A percentile compares a stretch with the other conserved stretches of the same genome.
Conservation (phyloP, 768 basidiomycete genomes). For the Antrodiella citrinella region DNA sequence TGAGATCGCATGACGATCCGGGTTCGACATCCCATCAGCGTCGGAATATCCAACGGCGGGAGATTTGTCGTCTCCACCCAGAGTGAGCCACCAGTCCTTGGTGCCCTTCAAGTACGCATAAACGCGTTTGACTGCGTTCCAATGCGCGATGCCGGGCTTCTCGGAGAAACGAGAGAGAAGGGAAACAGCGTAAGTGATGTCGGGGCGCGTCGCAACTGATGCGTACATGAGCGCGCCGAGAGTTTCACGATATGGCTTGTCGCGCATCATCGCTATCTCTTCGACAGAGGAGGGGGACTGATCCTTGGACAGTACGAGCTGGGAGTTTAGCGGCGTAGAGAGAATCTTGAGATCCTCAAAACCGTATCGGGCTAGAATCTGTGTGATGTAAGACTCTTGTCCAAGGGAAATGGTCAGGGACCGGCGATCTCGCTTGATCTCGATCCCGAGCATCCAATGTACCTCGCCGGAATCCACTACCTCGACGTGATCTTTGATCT, state of each 20-base stretch:
- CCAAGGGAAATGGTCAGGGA: constrained; percentile 10
- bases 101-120: constrained; percentile 18
- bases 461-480: constrained; percentile 10
- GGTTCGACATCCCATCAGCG: constrained; percentile 13
- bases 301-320: not conserved
- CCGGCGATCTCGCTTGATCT: constrained; percentile 12
- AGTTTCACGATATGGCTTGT: constrained; percentile 13
- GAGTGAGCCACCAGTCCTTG: constrained; percentile 3
- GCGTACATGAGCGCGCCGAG: constrained; percentile 26
- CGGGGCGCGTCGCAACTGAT: constrained; percentile 20
- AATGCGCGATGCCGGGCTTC: constrained; percentile 16
- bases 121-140: constrained; percentile 17
- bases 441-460: constrained; percentile 12
- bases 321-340: not conserved
- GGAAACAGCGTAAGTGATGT: constrained; percentile 20
- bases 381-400: not conserved
- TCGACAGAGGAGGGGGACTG: not conserved
- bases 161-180: constrained; percentile 14
- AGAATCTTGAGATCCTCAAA: not conserved
- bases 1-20: too few relatives aligned
- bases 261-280: too few relatives aligned
- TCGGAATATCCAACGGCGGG: constrained; percentile 11
- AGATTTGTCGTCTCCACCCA: not conserved
- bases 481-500: constrained; percentile 11
- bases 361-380: not conserved